Conservation (phyloP, 805 yeast species). For the Candida broadrunensis region DNA sequence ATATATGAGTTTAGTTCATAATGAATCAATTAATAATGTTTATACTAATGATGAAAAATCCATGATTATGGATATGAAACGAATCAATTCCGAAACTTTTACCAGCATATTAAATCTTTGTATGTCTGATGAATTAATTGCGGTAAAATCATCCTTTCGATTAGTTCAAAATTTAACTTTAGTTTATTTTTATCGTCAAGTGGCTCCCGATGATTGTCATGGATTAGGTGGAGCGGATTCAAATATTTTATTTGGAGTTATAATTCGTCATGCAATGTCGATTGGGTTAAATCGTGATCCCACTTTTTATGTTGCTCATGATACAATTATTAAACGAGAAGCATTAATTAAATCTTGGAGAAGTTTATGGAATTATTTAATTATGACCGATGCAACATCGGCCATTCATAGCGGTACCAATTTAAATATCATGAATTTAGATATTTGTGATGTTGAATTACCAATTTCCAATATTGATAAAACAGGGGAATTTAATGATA, state of each 20-base stretch:
- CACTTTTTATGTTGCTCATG: constrained; percentile 23
- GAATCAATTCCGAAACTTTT: constrained; percentile 24
- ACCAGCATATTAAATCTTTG: constrained; percentile 31
- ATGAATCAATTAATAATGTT: constrained; percentile 22
- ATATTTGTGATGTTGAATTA: constrained; percentile 29
- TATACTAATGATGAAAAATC: constrained; percentile 23
- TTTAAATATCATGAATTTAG: constrained; percentile 23
- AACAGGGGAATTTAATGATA: constrained; percentile 13
- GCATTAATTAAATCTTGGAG: constrained; percentile 32
- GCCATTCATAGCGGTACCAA: constrained; percentile 33
- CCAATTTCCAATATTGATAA: constrained; percentile 16
- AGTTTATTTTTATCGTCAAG: constrained; percentile 30
- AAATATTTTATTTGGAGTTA: constrained; percentile 34
- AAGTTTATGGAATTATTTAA: constrained; percentile 31
- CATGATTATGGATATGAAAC: constrained; percentile 28
- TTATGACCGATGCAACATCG: constrained; percentile 24
- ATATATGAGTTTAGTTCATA: constrained; percentile 37
- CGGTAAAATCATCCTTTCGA: constrained; percentile 29
- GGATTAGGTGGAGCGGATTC: constrained; percentile 41
- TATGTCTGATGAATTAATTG: constrained; percentile 27
- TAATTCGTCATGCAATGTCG: constrained; percentile 35
- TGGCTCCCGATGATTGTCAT: constrained; percentile 41
- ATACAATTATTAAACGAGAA: constrained; percentile 24
- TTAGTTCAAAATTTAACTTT: constrained; percentile 33
- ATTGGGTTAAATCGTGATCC: constrained; percentile 44